Base-by-base conservation (phyloP, 2,329 filamentous ascomycete genomes). In the Microsporum canis region DNA sequence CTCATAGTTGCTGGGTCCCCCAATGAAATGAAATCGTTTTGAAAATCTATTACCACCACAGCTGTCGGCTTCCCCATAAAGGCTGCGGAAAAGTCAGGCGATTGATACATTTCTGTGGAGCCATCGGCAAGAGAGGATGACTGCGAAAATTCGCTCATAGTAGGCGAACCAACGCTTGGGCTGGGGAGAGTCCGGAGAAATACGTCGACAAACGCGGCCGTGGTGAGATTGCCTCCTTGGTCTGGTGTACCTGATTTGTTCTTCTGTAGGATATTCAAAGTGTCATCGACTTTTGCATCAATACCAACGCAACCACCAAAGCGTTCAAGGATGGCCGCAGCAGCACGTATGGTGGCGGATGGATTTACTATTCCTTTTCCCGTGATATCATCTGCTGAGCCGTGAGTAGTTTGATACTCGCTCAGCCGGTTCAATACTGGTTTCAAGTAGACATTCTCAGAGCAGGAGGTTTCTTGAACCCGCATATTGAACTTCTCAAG, bases 371-470 rank as follows among this genome's bases (percentile, higher is more conserved):
- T 57, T 57, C 55, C 55, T 29, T 57, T 57, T 8, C 55, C 55
- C 23, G 55, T 57, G 55, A 57, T 57, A 57, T 57, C 55, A n/a
- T 57, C 55, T 10, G 55, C 55, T 7, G 55, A 57, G 23, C 55
- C 55, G 27, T 57, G 55, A 2, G 55, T 57, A 12, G 55, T 57
- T 17, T 57, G 55, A 39, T 57, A 57, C 33, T 57, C 55, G 55
- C 55, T 57, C 6, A 57, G 55, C 34, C 55, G 55, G 6, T 39
- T 53, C 55, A 57, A 57, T 4, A 14, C 33, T 27, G 55, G 55
- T 6, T 39, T 17, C 55, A 57, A 39, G 23, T 57, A 57, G 27
- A 57, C 38, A 8, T 57, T 57, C 23, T 57, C 55, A 5, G 55
- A 38, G n/a, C 55, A 57, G 7, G 55, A 57, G 33, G 55, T 57